phyloP scores from a whole-genome alignment of 2,329 filamentous ascomycete species.

The Blastomyces gilchristii region DNA sequence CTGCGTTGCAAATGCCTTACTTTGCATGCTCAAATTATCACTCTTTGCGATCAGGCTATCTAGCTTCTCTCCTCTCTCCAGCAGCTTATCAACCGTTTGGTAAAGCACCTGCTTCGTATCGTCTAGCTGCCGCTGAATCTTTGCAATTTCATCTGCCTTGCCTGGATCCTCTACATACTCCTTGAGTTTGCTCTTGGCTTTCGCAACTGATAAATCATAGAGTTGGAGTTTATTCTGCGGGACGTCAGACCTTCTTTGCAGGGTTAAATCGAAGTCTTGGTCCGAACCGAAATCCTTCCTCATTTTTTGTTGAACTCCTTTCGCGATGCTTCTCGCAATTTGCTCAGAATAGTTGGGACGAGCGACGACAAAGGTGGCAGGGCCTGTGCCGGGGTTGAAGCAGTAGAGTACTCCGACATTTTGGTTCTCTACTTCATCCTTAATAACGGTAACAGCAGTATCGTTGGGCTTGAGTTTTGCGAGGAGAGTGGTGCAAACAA shows the following conservation, averaged over 20 bases:
- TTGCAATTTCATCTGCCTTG: constrained; percentile 44
- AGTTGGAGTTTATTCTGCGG: not conserved
- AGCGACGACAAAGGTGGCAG: constrained; percentile 62
- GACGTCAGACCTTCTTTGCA: too few species aligned
- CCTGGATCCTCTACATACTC: constrained; percentile 76
- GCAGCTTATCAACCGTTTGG: constrained; percentile 63
- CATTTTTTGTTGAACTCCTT: too few species aligned
- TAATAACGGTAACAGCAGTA: too few species aligned
- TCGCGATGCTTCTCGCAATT: too few species aligned
- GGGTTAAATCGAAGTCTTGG: too few species aligned
- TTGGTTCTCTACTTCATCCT: too few species aligned
- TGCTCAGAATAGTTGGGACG: too few species aligned
- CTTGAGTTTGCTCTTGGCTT: constrained; percentile 49
- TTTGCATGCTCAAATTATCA: constrained; percentile 77
- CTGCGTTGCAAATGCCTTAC: constrained; percentile 91
- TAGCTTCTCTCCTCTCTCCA: constrained; percentile 93
- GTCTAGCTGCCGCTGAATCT: constrained; percentile 92
- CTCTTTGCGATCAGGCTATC: constrained; percentile 90
- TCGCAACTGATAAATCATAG: too few species aligned
- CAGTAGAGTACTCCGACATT: not conserved
- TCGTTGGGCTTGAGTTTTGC: constrained; percentile 44
- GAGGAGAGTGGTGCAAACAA: not conserved
- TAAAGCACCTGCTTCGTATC: constrained; percentile 96
- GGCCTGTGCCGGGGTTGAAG: constrained; percentile 47
- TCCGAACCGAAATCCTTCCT: too few species aligned